Base-by-base conservation (phyloP, 176 grass and related monocot species). In the Avena insularis region DNA sequence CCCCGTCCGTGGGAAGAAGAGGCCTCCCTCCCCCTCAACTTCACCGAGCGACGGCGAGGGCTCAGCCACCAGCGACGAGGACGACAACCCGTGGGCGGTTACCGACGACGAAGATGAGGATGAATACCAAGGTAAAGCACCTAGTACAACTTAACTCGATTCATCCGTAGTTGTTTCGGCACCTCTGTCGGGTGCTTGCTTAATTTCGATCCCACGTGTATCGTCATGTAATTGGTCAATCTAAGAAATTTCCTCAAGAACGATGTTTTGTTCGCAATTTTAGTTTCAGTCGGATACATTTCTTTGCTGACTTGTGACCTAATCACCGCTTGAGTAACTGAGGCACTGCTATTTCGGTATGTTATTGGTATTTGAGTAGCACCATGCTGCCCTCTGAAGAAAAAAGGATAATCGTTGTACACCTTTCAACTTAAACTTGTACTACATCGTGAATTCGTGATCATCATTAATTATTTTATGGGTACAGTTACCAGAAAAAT, bases 51-150 rank as follows among this genome's bases (percentile, higher is more conserved):
- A 64, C 43, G 27, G 40, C 4, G 67, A 80, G 16, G 66, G 72
- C 54, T 61, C 66, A 46, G 5, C 45, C 45, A 64, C 63, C 71
- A 49, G 9, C 50, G 20, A 58, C 29, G 40, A 65, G 46, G 63
- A 66, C 43, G 77, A 74, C 19, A 57, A 53, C 78, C 12, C 46
- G 2, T 81, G 78, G 78, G 27, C 20, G 0, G 4, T 80, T 56
- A 81, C 55, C 25, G 48, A 53, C 1, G 46, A 55, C 4, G 60
- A 56, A 31, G 75, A 57, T 2, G 61, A 80, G 14, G 65, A 87
- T 5, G 85, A 63, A 4, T 4, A 80, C 58, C 66, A 81, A 16
- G 85, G 83, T 77, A 53, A 33, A 14, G 1, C 63, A 66, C 12
- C 63, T 14, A 29, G 29, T 29, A 65, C 62, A 29, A 65, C 23